These are phyloP conservation scores for Alternaria dauci DNA, from an alignment of 2,329 filamentous ascomycete genomes.

Conservation along the genomic window DNA sequence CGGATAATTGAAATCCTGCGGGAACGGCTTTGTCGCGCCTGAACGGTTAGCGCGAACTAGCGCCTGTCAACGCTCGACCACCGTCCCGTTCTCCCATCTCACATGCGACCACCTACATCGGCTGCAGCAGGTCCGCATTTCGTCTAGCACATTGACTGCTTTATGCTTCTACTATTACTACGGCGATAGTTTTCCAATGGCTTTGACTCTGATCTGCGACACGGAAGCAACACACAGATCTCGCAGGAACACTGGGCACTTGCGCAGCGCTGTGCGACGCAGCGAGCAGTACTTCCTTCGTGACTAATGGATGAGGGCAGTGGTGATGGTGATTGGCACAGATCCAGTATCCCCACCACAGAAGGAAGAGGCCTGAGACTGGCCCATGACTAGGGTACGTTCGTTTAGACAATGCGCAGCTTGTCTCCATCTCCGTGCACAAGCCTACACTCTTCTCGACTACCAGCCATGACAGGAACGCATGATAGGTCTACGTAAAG, in stretches of 20 bases:
- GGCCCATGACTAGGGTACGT: background rate
- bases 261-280: background rate
- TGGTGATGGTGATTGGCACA: background rate
- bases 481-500: background rate
- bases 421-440: slow-evolving; percentile 8
- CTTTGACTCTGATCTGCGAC: background rate
- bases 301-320: background rate
- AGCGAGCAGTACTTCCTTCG: background rate
- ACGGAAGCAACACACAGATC: background rate
- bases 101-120: slow-evolving; percentile 8
- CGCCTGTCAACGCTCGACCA: slow-evolving; percentile 1
- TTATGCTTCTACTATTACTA: background rate
- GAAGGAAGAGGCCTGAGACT: background rate
- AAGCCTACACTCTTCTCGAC: slow-evolving; percentile 2
- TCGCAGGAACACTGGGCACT: background rate
- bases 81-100: slow-evolving; percentile 6
- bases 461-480: background rate
- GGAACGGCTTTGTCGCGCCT: slow-evolving; percentile 1
- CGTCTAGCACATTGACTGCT: background rate
- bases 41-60: slow-evolving; percentile 5
- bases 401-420: slow-evolving; percentile 1
- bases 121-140: slow-evolving; percentile 2
- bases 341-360: background rate
- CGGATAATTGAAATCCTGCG: slow-evolving; percentile 15
- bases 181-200: background rate